Conservation (phyloP, 2,329 filamentous ascomycete species). For the Venturia aucupariae region DNA sequence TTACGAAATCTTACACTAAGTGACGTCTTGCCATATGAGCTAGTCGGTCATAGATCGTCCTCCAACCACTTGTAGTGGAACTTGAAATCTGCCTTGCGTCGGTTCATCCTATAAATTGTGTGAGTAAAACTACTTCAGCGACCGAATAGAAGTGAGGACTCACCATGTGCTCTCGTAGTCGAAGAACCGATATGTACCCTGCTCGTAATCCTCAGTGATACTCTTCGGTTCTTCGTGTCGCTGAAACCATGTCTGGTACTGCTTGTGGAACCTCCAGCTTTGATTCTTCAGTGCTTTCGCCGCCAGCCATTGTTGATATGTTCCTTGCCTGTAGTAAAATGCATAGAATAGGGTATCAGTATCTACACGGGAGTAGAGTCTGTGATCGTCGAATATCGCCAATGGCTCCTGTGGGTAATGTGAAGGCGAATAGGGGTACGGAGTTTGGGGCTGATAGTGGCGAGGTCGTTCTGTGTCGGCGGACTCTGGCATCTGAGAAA, state of each 20-base stretch:
- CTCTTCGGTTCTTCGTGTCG: conserved; percentile 96
- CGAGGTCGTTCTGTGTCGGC: conserved; percentile 73
- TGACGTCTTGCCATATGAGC: background rate
- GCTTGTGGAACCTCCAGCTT: conserved; percentile 98
- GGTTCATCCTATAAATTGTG: conserved; percentile 75
- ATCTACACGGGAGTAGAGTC: conserved; percentile 81
- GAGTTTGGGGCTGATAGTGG: conserved; percentile 74
- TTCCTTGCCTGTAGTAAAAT: conserved; percentile 97
- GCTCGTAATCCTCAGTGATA: conserved; percentile 97
- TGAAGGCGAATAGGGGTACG: conserved; percentile 61
- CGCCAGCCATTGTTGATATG: conserved; percentile 89
- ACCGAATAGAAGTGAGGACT: conserved; percentile 28
- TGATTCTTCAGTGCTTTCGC: conserved; percentile 97
- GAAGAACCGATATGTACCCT: conserved; percentile 98
- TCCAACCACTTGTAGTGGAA: conserved; percentile 97
- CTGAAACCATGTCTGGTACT: conserved; percentile 98
- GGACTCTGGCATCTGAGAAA: conserved; percentile 68
- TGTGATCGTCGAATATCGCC: conserved; percentile 80
- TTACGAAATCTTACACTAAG: background rate
- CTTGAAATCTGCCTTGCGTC: conserved; percentile 94
- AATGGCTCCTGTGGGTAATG: conserved; percentile 93
- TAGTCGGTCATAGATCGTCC: conserved; percentile 59
- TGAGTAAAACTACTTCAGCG: conserved; percentile 18
- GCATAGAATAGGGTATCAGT: conserved; percentile 96
- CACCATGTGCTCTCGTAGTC: conserved; percentile 99